Base-by-base conservation (phyloP, 139 green algal genomes). In the Raphidocelis subcapitata region DNA sequence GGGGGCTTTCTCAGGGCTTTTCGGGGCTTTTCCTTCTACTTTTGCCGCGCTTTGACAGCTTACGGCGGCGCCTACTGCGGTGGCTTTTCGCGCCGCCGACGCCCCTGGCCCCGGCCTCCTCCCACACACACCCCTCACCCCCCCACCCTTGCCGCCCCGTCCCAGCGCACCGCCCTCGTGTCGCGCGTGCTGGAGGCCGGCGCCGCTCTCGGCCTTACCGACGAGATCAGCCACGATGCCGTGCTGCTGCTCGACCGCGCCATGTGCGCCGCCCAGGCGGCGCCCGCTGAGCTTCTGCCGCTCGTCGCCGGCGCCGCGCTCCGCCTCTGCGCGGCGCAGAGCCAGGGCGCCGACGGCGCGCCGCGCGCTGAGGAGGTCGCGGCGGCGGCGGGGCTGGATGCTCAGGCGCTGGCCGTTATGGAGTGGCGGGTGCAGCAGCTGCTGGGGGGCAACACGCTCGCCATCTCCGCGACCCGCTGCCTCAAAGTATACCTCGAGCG, bases 401-500 rank as follows among this genome's bases (percentile, higher is more conserved):
- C 62, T 0, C 44, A 36, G 24, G 60, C 76, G 0, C 52, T 95
- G 14, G 79, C 79, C 3, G 84, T 89, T 46, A 92, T 94, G 87
- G 87, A 91, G 77, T 93, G 85, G 84, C 87, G 88, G n/a, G 46
- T 77, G 61, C 60, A 23, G 33, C 70, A 70, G 70, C 46, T 89
- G 52, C 81, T 92, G 18, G 37, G 57, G 8, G 74, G 84, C 59
- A 87, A 93, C 76, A 88, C 84, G 1, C 32, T 82, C 1, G 76
- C 86, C 51, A 92, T 95, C 49, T 86, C 73, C 26, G 80, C 87
- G 10, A 75, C 91, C 74, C 83, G 84, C 55, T 92, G 87, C 78
- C 76, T 94, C n/a, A 85, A 89, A 29, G 65, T 94, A 3, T 94
- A 91, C 77, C 72, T 94, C 35, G 85, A 92, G 67, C 83, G 90